Evolutionary conservation across 805 yeast genomes (phyloP), one percentile per base, ranked within the genome.

Genomic region (Nakazawaea sp.): DNA sequence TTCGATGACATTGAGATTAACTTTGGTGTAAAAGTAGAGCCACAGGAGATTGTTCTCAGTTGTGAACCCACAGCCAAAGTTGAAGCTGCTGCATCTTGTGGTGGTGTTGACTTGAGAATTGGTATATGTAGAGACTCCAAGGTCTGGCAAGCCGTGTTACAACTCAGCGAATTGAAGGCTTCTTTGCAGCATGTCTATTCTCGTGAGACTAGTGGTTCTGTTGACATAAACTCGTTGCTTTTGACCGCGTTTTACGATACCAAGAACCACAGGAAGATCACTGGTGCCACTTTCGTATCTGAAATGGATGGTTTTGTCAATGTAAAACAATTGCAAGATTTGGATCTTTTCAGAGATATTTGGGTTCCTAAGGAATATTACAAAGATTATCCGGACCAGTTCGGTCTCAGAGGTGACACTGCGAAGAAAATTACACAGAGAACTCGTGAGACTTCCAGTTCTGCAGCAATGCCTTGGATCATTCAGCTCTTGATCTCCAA

Each of bases 21-120:
- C 35, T 56, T 83, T 38, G 76, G 81, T 1, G 45, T 89, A 5
- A 65, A 70, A 28, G 70, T 89, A 36, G 88, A 77, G 16, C 72
- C 78, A 24, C 98, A 92, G 53, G 73, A 72, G 30, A 53, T 92
- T 17, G 72, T 82, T 2, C 62, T 92, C 36, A 83, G 95, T 46
- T 92, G 98, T 67, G 90, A 85, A 43, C 98, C 98, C 1, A 80
- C 80, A 13, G 97, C 97, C 0, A 87, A 85, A 52, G 92, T 92
- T 2, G 88, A 87, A 27, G 94, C 97, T 0, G 74, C 82, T 25
- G 79, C 87, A 12, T 82, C 87, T 6, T 70, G 81, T 17, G 81
- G 78, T 16, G 79, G 81, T 0, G 71, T 86, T n/a, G 72, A 68
- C 17, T 46, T 86, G 25, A 73, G 75, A 34, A 45, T 81, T 7